Evolutionary conservation across 345 rosid genomes (phyloP).

Genomic region (Eucalyptus cloeziana): DNA sequence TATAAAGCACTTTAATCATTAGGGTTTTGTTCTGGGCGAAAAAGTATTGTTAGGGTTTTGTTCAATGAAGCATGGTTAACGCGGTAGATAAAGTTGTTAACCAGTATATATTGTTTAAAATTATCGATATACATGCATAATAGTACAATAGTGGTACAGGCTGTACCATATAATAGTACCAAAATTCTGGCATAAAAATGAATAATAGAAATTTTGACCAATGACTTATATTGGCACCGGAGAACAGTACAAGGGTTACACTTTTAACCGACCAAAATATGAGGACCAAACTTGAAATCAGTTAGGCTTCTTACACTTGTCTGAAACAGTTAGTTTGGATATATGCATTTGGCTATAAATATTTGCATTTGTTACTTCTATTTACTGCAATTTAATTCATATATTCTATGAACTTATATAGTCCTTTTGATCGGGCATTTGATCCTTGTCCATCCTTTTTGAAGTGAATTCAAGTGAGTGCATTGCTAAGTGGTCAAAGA

Average conservation of each 20-base stretch:
- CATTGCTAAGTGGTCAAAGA: background rate
- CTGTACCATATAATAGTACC: background rate
- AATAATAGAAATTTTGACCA: background rate
- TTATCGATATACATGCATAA: background rate
- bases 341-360: background rate
- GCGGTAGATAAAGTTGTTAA: background rate
- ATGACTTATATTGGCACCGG: background rate
- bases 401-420: background rate
- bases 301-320: background rate
- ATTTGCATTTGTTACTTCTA: background rate
- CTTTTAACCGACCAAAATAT: background rate
- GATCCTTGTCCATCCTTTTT: background rate
- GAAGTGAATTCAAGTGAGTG: background rate
- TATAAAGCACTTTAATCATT: background rate
- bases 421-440: background rate
- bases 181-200: background rate
- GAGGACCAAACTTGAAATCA: background rate
- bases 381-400: background rate
- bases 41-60: background rate
- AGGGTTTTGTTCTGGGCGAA: background rate
- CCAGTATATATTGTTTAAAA: background rate
- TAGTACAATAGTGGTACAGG: background rate
- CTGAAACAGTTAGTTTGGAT: background rate
- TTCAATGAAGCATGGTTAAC: background rate
- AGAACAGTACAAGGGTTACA: background rate